These are phyloP conservation scores for Tylopilus cervinicoccineus DNA, from an alignment of 768 basidiomycete genomes.

Conservation along the genomic window DNA sequence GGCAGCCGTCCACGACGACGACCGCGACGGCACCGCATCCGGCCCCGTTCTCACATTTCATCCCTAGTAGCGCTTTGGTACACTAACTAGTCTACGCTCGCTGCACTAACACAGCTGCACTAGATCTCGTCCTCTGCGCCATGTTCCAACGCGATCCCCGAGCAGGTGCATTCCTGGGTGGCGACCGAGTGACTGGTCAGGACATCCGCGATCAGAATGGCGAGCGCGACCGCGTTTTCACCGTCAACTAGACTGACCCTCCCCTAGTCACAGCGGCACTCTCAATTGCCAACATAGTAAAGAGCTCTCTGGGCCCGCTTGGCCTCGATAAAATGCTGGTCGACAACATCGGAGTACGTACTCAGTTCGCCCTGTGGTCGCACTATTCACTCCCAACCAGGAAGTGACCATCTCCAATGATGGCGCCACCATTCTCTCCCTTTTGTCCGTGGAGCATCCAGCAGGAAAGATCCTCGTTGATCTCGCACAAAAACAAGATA, in stretches of 20 bases:
- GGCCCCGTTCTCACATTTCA: not conserved
- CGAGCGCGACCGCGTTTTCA: conserved; percentile 27
- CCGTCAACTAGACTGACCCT: not conserved
- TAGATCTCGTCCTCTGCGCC: conserved; percentile 9
- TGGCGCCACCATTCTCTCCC: conserved; percentile 95
- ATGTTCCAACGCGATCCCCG: conserved; percentile 93
- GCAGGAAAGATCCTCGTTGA: conserved; percentile 97
- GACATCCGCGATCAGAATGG: conserved; percentile 98
- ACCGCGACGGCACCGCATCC: conserved; percentile 9
- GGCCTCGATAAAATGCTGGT: conserved; percentile 98
- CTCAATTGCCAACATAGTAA: conserved; percentile 96
- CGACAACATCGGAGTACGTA: conserved; percentile 89
- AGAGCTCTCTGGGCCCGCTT: conserved; percentile 92
- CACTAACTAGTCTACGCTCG: not conserved
- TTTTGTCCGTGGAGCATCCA: conserved; percentile 93
- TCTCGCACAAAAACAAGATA: conserved; percentile 98
- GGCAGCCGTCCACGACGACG: conserved; percentile 4
- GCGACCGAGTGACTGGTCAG: conserved; percentile 90
- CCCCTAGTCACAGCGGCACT: conserved; percentile 85
- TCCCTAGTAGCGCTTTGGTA: too few relatives aligned
- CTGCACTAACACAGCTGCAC: not conserved
- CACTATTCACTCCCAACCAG: conserved; percentile 38
- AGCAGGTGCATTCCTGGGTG: conserved; percentile 90
- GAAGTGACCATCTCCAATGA: conserved; percentile 99
- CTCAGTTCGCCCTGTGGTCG: not conserved